Conservation (phyloP, 2,329 filamentous ascomycete species). For the Colletotrichum sp. region DNA sequence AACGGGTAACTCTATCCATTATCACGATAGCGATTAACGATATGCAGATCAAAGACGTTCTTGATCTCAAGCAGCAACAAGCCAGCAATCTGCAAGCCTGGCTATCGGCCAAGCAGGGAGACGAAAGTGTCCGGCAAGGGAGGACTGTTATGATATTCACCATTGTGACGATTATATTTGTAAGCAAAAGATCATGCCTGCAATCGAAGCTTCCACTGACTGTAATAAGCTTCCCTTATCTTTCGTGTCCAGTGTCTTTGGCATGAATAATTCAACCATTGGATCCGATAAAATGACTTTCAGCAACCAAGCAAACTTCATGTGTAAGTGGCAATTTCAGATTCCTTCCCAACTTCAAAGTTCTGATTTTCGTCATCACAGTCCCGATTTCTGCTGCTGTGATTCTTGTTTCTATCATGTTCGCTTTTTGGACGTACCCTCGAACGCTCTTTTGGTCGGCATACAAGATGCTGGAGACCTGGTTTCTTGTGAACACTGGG, state of each 20-base stretch:
- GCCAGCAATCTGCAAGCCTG: slow-evolving; percentile 48
- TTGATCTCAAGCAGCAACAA: slow-evolving; percentile 50
- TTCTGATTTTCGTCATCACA: too few relatives aligned
- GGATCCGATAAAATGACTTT: slow-evolving; percentile 23
- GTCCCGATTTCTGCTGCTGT: slow-evolving; percentile 22
- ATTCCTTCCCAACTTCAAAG: too few relatives aligned
- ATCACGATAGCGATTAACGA: too few relatives aligned
- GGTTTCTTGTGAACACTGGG: background rate
- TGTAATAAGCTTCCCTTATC: background rate
- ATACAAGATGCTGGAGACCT: background rate
- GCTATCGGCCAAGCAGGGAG: slow-evolving; percentile 40
- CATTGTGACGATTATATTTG: slow-evolving; percentile 43
- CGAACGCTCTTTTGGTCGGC: background rate
- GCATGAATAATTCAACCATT: slow-evolving; percentile 37
- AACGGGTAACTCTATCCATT: too few relatives aligned
- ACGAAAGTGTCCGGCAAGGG: slow-evolving; percentile 44
- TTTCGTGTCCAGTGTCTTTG: slow-evolving; percentile 41
- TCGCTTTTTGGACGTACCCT: slow-evolving; percentile 6
- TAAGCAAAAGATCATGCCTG: too few relatives aligned
- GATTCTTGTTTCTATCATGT: slow-evolving; percentile 21
- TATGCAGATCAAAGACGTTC: slow-evolving; percentile 40
- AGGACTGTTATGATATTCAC: slow-evolving; percentile 51
- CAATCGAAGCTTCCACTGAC: too few relatives aligned
- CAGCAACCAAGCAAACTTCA: slow-evolving; percentile 19
- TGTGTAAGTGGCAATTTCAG: slow-evolving; percentile 22